Evolutionary conservation across 225 moss, liverwort and hornwort species (phyloP), one percentile per base, ranked within the genome.

Genomic region (Physcomitrellopsis africana): DNA sequence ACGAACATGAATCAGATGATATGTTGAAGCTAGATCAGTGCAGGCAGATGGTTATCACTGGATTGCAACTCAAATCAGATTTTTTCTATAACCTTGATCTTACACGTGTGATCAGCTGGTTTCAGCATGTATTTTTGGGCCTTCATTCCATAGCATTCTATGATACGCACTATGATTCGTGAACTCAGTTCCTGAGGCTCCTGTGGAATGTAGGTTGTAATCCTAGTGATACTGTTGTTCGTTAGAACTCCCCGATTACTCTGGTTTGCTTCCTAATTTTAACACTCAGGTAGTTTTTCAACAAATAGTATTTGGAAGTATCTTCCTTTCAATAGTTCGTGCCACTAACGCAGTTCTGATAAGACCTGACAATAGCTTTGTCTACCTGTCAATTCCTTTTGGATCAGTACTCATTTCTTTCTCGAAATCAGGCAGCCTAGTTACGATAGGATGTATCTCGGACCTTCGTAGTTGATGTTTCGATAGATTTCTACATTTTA

Each of bases 1-100:
- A 69, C 49, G 44, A 53, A 24, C 32, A 29, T 74, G 37, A n/a
- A 62, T 1, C 51, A 69, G 44, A 62, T 61, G 45, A 44, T 45
- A 11, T 14, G 15, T 2, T 49, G 49, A 49, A 49, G 32, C 7
- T 37, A 37, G 32, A 37, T 7, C 32, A 37, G 32, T 37, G 32
- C 32, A 37, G 0, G 32, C 32, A 37, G 32, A 37, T 37, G 32
- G 32, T 37, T 37, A 4, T 37, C 3, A 37, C 1, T 37, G 32
- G 7, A 37, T 37, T 37, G 7, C 32, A 37, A 37, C 32, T 37
- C 32, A 37, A 37, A 37, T 37, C 32, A 37, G 4, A 37, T 37
- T 37, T 37, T 37, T 37, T 37, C 32, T 37, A 37, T 2, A 37
- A 37, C 32, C 32, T 37, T 37, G 32, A 37, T 1, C 32, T 37